phyloP scores from a whole-genome alignment of 805 yeast genomes.

The Spathaspora passalidarum region DNA sequence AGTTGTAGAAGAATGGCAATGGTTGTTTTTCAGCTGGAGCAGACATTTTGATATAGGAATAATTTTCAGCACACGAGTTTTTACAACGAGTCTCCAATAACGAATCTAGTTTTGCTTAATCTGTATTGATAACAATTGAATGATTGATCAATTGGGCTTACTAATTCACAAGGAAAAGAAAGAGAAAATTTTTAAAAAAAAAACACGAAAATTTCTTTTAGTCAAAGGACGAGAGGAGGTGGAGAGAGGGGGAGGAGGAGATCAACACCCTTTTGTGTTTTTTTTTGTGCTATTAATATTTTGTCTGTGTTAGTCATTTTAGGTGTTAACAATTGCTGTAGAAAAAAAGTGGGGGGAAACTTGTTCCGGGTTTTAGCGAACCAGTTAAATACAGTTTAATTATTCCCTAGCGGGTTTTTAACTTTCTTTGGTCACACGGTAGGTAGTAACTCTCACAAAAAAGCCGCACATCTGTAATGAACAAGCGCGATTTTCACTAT shows the following conservation, averaged over 20 bases:
- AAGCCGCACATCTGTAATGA: not conserved
- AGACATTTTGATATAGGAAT: not conserved
- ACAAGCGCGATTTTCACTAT: not conserved
- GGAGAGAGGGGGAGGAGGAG: not conserved
- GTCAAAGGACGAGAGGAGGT: not conserved
- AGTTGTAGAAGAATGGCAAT: slow-evolving; percentile 88
- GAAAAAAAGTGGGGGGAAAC: not conserved
- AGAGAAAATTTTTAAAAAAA: not conserved
- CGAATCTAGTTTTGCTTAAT: not conserved
- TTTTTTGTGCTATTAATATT: not conserved
- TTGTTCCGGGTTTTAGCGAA: not conserved
- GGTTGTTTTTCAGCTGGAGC: slow-evolving; percentile 20
- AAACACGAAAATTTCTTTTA: slow-evolving; percentile 1
- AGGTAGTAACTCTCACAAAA: not conserved
- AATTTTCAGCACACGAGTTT: not conserved
- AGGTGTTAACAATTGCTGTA: not conserved
- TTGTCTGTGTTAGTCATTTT: not conserved
- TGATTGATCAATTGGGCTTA: not conserved
- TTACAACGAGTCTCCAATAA: not conserved
- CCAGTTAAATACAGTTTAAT: not conserved
- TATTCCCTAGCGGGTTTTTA: not conserved
- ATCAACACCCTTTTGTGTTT: not conserved
- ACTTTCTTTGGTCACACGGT: not conserved
- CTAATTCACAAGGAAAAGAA: not conserved
- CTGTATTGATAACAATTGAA: not conserved